Percentiles rank a stretch among this genome's conserved stretches.
Evolutionary conservation across 2,329 filamentous ascomycete genomes (phyloP).

Genomic region (Fusarium coicis): DNA sequence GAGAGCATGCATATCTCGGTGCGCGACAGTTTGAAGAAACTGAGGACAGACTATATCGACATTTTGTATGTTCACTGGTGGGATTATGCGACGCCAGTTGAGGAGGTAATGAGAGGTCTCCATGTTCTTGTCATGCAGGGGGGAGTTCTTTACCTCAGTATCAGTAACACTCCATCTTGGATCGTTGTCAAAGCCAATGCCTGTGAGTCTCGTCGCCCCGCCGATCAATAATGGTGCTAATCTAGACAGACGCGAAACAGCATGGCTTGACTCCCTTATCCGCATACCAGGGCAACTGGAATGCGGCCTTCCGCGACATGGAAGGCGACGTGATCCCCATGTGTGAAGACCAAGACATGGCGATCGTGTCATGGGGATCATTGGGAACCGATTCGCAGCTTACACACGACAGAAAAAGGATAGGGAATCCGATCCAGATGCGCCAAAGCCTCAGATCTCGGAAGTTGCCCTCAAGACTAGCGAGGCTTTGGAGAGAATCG

Average conservation of each 20-base stretch:
- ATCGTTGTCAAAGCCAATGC: constrained; percentile 31
- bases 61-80: constrained; percentile 46
- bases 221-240: too few relatives aligned
- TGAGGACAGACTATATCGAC: constrained; percentile 51
- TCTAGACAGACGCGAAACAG: too few relatives aligned
- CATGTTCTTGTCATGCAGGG: constrained; percentile 14
- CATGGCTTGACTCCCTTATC: too few relatives aligned
- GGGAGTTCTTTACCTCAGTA: constrained; percentile 46
- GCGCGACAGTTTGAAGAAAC: constrained; percentile 53
- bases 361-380: constrained; percentile 56
- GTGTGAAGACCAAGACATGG: constrained; percentile 52
- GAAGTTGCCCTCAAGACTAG: fast-evolving
- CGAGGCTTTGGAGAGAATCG: background rate
- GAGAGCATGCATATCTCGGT: constrained; percentile 54
- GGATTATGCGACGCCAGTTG: constrained; percentile 20
- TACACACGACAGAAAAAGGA: too few relatives aligned
- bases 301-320: constrained; percentile 40
- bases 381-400: too few relatives aligned
- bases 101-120: constrained; percentile 16
- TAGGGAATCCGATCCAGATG: background rate
- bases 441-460: background rate
- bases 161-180: constrained; percentile 48
- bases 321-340: constrained; percentile 49
- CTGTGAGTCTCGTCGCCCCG: too few relatives aligned
- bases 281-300: constrained; percentile 47